These are phyloP conservation scores for Euphorbia corollata DNA, from an alignment of 441 rosid species.

Conservation along the genomic window DNA sequence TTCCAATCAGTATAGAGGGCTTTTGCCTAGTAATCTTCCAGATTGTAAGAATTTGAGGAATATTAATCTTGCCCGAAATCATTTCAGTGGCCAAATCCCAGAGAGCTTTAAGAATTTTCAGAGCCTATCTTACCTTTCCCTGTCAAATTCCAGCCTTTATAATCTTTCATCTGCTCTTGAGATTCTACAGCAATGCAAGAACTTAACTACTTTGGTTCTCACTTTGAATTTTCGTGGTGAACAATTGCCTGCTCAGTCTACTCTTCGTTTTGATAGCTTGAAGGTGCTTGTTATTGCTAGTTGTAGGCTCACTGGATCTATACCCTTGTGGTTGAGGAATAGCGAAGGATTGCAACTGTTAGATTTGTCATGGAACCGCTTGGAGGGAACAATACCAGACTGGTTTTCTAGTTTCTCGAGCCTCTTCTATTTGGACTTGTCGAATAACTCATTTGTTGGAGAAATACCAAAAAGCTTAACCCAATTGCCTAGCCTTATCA, in stretches of 20 bases:
- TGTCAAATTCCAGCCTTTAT: slow-evolving; percentile 49
- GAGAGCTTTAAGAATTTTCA: slow-evolving; percentile 45
- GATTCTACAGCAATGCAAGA: slow-evolving; percentile 55
- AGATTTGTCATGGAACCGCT: slow-evolving; percentile 74
- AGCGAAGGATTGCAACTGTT: slow-evolving; percentile 47
- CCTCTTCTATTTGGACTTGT: slow-evolving; percentile 78
- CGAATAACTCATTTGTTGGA: slow-evolving; percentile 61
- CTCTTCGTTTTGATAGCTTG: slow-evolving; percentile 48
- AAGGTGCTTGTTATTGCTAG: slow-evolving; percentile 54
- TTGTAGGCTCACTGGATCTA: slow-evolving; percentile 52
- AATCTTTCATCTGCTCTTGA: slow-evolving; percentile 48
- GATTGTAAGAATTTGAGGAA: slow-evolving; percentile 41
- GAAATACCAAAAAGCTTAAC: slow-evolving; percentile 59
- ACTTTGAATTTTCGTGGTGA: slow-evolving; percentile 52
- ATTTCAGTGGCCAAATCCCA: slow-evolving; percentile 51
- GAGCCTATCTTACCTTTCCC: slow-evolving; percentile 50
- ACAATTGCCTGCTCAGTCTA: slow-evolving; percentile 40
- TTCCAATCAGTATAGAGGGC: slow-evolving; percentile 45
- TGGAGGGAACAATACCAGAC: slow-evolving; percentile 45
- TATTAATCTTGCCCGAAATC: slow-evolving; percentile 62
- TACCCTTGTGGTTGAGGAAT: slow-evolving; percentile 52
- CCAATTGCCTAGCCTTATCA: slow-evolving; percentile 39
- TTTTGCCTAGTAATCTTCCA: slow-evolving; percentile 54
- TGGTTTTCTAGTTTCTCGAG: slow-evolving; percentile 47
- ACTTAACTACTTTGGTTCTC: slow-evolving; percentile 49